Evolutionary conservation across 495 filamentous ascomycete genomes (phyloP).

Genomic region (Diplogelasinospora grovesii): DNA sequence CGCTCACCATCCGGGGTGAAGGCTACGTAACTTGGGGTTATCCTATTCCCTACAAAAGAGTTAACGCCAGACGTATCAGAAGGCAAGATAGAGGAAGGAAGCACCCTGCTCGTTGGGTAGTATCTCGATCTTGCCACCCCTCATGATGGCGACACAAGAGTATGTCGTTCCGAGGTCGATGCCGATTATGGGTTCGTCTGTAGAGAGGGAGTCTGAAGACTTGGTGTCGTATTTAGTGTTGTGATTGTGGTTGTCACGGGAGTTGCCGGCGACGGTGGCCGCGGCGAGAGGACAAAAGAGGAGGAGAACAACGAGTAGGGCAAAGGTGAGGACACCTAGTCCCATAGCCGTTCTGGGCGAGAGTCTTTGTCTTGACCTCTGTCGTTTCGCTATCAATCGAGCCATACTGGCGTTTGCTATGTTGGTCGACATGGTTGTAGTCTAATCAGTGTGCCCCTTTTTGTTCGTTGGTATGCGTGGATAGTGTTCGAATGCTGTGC

Average conservation of each 20-base stretch:
- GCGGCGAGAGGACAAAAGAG: constrained; percentile 65
- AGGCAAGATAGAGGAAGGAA: background rate
- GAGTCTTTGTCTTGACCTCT: background rate
- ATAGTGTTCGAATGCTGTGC: too few relatives aligned
- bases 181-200: constrained; percentile 61
- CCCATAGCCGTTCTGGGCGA: constrained; percentile 1
- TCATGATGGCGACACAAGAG: constrained; percentile 96
- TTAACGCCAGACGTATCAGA: background rate
- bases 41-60: constrained; percentile 63
- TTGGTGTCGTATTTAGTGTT: constrained; percentile 20
- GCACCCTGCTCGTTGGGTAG: constrained; percentile 74
- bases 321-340: constrained; percentile 59
- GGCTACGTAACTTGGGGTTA: constrained; percentile 94
- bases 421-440: too few relatives aligned
- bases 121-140: constrained; percentile 89
- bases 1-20: constrained; percentile 78
- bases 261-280: constrained; percentile 60
- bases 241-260: constrained; percentile 62
- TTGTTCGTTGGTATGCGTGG: too few relatives aligned
- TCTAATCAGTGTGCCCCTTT: too few relatives aligned
- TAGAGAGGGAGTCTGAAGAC: too few relatives aligned
- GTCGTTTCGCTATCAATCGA: constrained; percentile 6
- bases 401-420: too few relatives aligned
- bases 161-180: constrained; percentile 98
- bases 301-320: constrained; percentile 79